Percentiles rank a stretch among this genome's conserved stretches.
Evolutionary conservation across 345 rosid species (phyloP).

Genomic region (Nephelium lappaceum): DNA sequence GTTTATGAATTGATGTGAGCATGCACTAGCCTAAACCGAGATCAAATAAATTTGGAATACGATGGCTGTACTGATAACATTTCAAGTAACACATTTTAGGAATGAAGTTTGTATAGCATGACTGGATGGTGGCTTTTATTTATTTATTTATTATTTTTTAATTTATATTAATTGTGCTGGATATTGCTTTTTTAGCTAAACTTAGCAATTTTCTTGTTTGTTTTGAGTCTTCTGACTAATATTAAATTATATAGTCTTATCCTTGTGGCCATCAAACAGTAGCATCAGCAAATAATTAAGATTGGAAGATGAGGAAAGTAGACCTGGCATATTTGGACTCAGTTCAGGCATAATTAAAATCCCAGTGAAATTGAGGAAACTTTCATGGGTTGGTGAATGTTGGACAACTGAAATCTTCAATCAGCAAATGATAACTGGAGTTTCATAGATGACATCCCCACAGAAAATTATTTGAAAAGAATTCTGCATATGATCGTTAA

Average conservation of each 20-base stretch:
- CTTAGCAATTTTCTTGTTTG: neutral
- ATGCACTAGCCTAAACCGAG: neutral
- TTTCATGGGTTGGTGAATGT: neutral
- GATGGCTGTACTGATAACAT: neutral
- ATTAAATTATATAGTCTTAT: neutral
- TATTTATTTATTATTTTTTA: no score
- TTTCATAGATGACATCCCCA: neutral
- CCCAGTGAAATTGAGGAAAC: neutral
- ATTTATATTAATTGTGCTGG: neutral
- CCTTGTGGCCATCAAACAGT: neutral
- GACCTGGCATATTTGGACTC: neutral
- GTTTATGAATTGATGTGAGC: neutral
- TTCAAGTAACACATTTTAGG: neutral
- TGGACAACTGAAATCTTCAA: neutral
- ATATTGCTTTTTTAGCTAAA: neutral
- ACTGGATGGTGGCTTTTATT: neutral
- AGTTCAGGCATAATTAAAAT: neutral
- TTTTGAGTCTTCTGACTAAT: neutral
- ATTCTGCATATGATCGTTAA: neutral
- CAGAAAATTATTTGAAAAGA: neutral
- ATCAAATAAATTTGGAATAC: no score
- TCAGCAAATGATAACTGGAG: neutral
- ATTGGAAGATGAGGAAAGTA: neutral
- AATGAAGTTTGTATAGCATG: neutral
- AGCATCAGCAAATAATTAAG: neutral